Evolutionary conservation across 768 basidiomycete species (phyloP).

Genomic region (Fibroporia radiculosa): DNA sequence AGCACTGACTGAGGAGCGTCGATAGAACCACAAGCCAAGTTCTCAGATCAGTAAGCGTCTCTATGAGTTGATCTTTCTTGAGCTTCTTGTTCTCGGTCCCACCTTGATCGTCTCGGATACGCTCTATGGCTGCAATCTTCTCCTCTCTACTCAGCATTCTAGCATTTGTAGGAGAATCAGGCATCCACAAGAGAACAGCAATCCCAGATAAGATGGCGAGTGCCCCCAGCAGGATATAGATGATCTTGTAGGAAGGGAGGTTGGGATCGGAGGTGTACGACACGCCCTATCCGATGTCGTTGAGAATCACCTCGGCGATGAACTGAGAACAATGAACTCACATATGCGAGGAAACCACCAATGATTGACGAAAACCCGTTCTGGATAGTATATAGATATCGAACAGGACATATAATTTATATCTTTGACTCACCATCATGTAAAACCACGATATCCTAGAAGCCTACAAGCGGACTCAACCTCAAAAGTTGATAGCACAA

Average conservation of each 20-base stretch:
- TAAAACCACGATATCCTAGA: conserved; percentile 63
- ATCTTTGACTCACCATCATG: conserved; percentile 50
- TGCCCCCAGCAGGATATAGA: conserved; percentile 53
- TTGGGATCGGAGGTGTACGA: conserved; percentile 21
- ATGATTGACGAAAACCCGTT: conserved; percentile 27
- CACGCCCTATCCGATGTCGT: conserved; percentile 8
- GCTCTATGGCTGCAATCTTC: conserved; percentile 53
- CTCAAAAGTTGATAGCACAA: neutral
- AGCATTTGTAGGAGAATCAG: conserved; percentile 59
- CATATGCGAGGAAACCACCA: conserved; percentile 61
- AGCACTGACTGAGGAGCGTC: conserved; percentile 45
- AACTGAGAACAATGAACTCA: neutral
- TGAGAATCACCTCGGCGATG: neutral
- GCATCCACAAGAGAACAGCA: conserved; percentile 51
- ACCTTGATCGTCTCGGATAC: conserved; percentile 58
- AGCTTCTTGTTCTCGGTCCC: conserved; percentile 56
- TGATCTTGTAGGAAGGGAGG: conserved; percentile 52
- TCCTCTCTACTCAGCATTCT: conserved; percentile 50
- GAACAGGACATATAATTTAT: too few species aligned
- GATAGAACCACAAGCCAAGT: conserved; percentile 62
- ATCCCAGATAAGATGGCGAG: conserved; percentile 53
- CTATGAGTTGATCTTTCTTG: conserved; percentile 51
- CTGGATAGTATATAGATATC: neutral
- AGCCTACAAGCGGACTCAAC: too few species aligned
- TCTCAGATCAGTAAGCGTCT: conserved; percentile 49